Conservation (phyloP, 306 rosid genomes). For the Glycyrrhiza uralensis region DNA sequence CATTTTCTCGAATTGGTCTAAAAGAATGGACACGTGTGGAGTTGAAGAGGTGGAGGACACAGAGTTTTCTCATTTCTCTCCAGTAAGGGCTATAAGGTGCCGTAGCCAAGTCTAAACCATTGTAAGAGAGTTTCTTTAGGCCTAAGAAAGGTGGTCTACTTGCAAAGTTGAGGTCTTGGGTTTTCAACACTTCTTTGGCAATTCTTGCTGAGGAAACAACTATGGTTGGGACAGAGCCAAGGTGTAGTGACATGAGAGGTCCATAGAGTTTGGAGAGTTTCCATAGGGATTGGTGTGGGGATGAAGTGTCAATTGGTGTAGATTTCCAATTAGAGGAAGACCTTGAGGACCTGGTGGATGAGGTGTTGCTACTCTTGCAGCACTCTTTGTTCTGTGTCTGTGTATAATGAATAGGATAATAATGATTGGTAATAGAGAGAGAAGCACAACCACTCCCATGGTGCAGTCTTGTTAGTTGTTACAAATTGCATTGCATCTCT, state of each 20-base stretch:
- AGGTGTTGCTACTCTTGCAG: background rate
- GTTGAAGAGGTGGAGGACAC: slow-evolving; percentile 39
- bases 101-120: slow-evolving; percentile 41
- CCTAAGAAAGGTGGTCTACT: slow-evolving; percentile 35
- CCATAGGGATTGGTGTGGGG: slow-evolving; percentile 28
- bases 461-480: background rate
- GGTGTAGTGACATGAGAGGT: slow-evolving; percentile 46
- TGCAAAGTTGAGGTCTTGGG: slow-evolving; percentile 41
- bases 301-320: slow-evolving; percentile 40
- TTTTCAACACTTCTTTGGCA: slow-evolving; percentile 34
- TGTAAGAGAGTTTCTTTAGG: slow-evolving; percentile 32
- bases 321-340: slow-evolving; percentile 59
- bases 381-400: background rate
- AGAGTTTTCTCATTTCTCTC: slow-evolving; percentile 45
- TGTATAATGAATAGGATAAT: slow-evolving; percentile 2
- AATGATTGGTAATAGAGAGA: background rate
- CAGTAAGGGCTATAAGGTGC: slow-evolving; percentile 44
- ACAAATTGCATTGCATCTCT: background rate
- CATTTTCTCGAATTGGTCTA: slow-evolving; percentile 25
- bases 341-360: slow-evolving; percentile 48
- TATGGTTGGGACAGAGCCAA: slow-evolving; percentile 26
- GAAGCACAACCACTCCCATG: background rate
- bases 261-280: slow-evolving; percentile 45
- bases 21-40: slow-evolving; percentile 28
- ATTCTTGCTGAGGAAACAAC: slow-evolving; percentile 30